Evolutionary conservation across 2,329 filamentous ascomycete genomes (phyloP), one percentile per base, ranked within the genome.

Genomic region (Allantophomopsis cytisporea): DNA sequence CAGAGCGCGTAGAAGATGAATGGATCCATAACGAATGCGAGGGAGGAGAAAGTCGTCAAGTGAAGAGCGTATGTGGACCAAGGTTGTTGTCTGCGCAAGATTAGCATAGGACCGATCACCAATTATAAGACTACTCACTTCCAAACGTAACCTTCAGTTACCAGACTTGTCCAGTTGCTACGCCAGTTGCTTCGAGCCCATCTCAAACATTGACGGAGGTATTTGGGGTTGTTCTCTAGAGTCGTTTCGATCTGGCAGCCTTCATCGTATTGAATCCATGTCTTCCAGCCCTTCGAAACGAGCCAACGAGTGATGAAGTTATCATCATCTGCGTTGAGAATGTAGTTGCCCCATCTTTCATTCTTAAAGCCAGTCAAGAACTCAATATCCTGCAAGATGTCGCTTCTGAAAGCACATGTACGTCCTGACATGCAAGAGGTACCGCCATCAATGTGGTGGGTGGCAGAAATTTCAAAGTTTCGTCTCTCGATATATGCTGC

Each of bases 131-230:
- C 14, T 21, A 77, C 86, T 80, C 72, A 94, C 88, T 64, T 78
- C 77, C 83, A 86, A 54, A 95, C 84, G 54, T 86, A 74, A 56
- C 81, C 69, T 62, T 95, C 89, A 47, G 76, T 75, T 47, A 89
- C 72, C 54, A 95, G 70, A 60, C 86, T 95, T 39, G 86, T 95
- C 61, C 86, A 80, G 60, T 96, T 96, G 66, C 87, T 94, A 56
- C 89, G 74, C 89, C 89, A 96, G 62, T 96, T 96, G 68, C 88
- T 95, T 54, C 89, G 79, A 34, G 91, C 87, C 89, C 89, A 96
- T 36, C 89, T 76, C 36, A 89, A 76, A 61, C 89, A 96, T 62
- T 96, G 89, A 56, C 85, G 89, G 46, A 96, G 66, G 55, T 94
- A 96, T 55, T 88, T 93, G 41, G 72, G 67, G 56, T 88, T 82